Conservation (phyloP, 2,329 filamentous ascomycete genomes). For the Podosphaera xanthii region DNA sequence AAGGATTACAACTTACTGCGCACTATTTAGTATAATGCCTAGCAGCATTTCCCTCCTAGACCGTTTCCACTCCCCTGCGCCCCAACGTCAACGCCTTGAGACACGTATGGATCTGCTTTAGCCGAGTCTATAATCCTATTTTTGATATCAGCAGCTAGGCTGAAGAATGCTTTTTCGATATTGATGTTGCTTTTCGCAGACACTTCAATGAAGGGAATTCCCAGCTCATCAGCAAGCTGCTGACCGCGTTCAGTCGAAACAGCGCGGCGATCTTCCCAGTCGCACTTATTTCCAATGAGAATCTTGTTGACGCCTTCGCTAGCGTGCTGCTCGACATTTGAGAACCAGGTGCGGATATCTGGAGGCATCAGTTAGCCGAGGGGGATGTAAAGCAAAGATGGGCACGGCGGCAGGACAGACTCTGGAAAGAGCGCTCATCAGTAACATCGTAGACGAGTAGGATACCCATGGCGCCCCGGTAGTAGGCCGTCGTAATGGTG, state of each 20-base stretch:
- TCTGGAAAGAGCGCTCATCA: slow-evolving; percentile 99
- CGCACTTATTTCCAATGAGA: slow-evolving; percentile 97
- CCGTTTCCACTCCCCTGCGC: slow-evolving; percentile 29
- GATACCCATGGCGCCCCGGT: slow-evolving; percentile 95
- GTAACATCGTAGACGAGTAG: slow-evolving; percentile 96
- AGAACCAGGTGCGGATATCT: slow-evolving; percentile 99
- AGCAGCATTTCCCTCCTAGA: slow-evolving; percentile 57
- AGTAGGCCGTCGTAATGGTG: slow-evolving; percentile 97
- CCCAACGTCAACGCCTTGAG: slow-evolving; percentile 44
- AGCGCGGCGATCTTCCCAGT: slow-evolving; percentile 97
- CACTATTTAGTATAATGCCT: slow-evolving; percentile 16
- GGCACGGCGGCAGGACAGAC: slow-evolving; percentile 18
- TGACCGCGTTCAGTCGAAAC: slow-evolving; percentile 87
- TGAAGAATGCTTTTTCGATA: slow-evolving; percentile 97
- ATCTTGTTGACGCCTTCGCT: slow-evolving; percentile 99
- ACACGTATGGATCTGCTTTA: slow-evolving; percentile 43
- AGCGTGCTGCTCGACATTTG: slow-evolving; percentile 97
- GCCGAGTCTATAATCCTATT: slow-evolving; percentile 86
- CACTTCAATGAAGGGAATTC: slow-evolving; percentile 95
- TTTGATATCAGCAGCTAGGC: slow-evolving; percentile 88
- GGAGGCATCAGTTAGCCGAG: slow-evolving; percentile 3
- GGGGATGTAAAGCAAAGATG: not conserved
- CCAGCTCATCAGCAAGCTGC: slow-evolving; percentile 79
- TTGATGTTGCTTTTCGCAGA: slow-evolving; percentile 99
- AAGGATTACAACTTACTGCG: slow-evolving; percentile 3